phyloP scores from a whole-genome alignment of 208 protist species.

The Leishmania arabica region DNA sequence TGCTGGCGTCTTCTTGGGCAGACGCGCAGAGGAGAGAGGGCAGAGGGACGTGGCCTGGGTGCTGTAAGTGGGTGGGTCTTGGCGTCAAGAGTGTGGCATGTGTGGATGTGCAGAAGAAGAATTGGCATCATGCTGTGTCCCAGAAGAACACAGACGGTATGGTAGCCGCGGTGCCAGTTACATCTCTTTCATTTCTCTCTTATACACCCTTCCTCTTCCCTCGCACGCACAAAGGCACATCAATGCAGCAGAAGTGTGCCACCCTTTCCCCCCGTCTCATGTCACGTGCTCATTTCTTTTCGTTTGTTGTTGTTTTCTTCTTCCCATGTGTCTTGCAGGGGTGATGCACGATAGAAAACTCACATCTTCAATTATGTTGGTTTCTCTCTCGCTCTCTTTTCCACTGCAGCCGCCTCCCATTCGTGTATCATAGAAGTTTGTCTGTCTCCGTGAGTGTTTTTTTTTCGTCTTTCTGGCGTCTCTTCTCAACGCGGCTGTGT shows the following conservation, averaged over 20 bases:
- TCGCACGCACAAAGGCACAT: neutral
- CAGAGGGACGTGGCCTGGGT: neutral
- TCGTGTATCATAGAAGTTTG: slow-evolving; percentile 2
- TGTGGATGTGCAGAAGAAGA: neutral
- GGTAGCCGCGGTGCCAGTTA: neutral
- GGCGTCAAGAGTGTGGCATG: neutral
- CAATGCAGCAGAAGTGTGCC: neutral
- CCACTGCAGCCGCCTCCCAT: neutral
- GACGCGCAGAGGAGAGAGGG: neutral
- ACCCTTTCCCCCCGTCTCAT: neutral
- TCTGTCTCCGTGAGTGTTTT: neutral
- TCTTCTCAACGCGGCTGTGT: neutral
- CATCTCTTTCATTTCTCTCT: neutral
- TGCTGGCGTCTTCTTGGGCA: neutral
- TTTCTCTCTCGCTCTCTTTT: neutral
- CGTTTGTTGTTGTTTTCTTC: neutral
- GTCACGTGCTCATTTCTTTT: neutral
- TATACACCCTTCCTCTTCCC: neutral
- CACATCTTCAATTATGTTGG: neutral
- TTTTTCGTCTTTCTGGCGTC: neutral
- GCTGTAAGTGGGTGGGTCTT: neutral
- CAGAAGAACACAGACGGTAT: neutral
- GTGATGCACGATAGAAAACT: neutral
- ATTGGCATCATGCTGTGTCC: neutral
- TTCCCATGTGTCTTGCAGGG: neutral